phyloP scores from a whole-genome alignment of 495 filamentous ascomycete species.

The Podospora conica region DNA sequence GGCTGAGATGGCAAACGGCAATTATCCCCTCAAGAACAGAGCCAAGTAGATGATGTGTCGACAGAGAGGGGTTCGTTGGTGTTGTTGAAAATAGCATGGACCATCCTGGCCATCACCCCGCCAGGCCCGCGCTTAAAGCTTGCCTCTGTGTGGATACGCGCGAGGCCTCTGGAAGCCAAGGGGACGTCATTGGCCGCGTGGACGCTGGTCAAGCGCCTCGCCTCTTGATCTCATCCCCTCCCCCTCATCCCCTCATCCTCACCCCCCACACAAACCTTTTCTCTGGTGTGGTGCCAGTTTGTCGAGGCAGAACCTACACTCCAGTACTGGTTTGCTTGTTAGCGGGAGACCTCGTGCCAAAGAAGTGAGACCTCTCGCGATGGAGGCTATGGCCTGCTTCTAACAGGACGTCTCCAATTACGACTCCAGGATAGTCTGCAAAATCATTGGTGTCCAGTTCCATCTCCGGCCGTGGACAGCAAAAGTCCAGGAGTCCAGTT shows the following conservation, averaged over 20 bases:
- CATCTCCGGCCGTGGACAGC: no score
- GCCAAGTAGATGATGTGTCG: neutral
- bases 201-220: neutral
- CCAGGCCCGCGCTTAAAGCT: slow-evolving; percentile 32
- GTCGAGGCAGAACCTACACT: neutral
- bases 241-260: neutral
- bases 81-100: slow-evolving; percentile 31
- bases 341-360: no score
- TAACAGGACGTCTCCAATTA: no score
- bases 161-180: slow-evolving; percentile 24
- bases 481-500: no score
- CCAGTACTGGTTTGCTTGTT: no score
- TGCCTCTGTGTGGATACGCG: slow-evolving; percentile 26
- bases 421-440: no score
- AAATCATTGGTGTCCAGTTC: no score
- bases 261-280: neutral
- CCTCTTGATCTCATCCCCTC: neutral
- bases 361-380: no score
- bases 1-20: neutral
- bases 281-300: neutral
- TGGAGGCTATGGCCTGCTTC: no score
- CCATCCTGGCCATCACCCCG: slow-evolving; percentile 19
- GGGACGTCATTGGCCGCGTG: slow-evolving; percentile 32
- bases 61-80: slow-evolving; percentile 11
- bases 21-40: neutral